phyloP scores from a whole-genome alignment of 371 early-diverging fungal genomes.

The Mortierella sp. region DNA sequence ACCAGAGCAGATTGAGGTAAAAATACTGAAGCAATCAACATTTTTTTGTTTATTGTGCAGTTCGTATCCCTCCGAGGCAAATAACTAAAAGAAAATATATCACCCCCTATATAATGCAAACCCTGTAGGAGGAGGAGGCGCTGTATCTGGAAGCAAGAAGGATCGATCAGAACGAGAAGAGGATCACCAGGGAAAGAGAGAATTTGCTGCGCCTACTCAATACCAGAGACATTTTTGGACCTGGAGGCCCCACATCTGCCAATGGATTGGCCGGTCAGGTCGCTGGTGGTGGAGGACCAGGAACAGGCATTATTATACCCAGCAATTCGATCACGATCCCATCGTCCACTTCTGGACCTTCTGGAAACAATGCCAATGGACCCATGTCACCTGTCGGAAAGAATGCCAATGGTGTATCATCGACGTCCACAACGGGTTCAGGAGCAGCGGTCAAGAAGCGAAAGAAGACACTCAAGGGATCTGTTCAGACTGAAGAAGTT shows the following conservation, averaged over 20 bases:
- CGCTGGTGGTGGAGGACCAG: slow-evolving; percentile 35
- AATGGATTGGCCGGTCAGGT: slow-evolving; percentile 42
- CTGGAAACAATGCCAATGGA: slow-evolving; percentile 26
- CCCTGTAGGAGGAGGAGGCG: slow-evolving; percentile 78
- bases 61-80: too few relatives aligned
- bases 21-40: too few relatives aligned
- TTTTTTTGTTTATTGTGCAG: too few relatives aligned
- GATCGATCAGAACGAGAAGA: slow-evolving; percentile 81
- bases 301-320: slow-evolving; percentile 60
- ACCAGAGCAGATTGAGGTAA: slow-evolving; percentile 78
- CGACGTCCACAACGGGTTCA: background rate
- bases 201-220: slow-evolving; percentile 70
- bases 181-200: slow-evolving; percentile 81
- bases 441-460: slow-evolving; percentile 29
- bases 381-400: slow-evolving; percentile 26
- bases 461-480: slow-evolving; percentile 47
- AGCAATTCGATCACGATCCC: slow-evolving; percentile 51
- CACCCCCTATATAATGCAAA: too few relatives aligned
- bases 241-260: slow-evolving; percentile 54
- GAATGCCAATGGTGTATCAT: slow-evolving; percentile 10
- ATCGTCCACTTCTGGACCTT: slow-evolving; percentile 23
- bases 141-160: slow-evolving; percentile 80
- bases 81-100: too few relatives aligned
- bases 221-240: slow-evolving; percentile 62
- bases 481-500: slow-evolving; percentile 26